These are phyloP conservation scores for Candida hungchunana DNA, from an alignment of 805 yeast species.

Conservation along the genomic window DNA sequence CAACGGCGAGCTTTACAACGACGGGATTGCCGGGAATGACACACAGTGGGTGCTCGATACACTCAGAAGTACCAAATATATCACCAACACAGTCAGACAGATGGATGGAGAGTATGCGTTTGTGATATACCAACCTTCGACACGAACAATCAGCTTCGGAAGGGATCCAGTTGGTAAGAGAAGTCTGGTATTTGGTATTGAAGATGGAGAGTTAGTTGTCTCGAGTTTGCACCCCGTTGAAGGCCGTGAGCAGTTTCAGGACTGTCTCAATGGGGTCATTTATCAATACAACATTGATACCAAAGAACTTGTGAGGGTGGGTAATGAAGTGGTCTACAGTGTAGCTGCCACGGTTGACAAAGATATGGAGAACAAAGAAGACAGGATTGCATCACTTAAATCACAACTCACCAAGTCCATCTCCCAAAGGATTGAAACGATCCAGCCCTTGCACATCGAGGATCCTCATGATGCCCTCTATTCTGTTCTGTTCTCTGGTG, in stretches of 20 bases:
- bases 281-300: constrained; percentile 37
- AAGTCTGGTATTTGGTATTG: constrained; percentile 50
- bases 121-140: constrained; percentile 40
- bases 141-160: constrained; percentile 60
- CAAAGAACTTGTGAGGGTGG: constrained; percentile 16
- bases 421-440: constrained; percentile 48
- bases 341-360: constrained; percentile 25
- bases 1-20: constrained; percentile 86
- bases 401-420: constrained; percentile 37
- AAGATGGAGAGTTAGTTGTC: constrained; percentile 37
- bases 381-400: constrained; percentile 24
- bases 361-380: constrained; percentile 8
- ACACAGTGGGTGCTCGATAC: constrained; percentile 46
- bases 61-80: constrained; percentile 28
- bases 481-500: constrained; percentile 86
- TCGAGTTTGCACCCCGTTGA: constrained; percentile 43
- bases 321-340: constrained; percentile 11
- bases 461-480: constrained; percentile 32
- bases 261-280: constrained; percentile 52
- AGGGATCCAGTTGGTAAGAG: constrained; percentile 82
- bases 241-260: constrained; percentile 34
- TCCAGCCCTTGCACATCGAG: constrained; percentile 47
- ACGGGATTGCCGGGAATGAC: constrained; percentile 57
- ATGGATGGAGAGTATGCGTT: constrained; percentile 85
- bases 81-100: constrained; percentile 36